Percentiles rank a stretch among this genome's conserved stretches.
Evolutionary conservation across 108 stramenopile species (phyloP).

Genomic region (Nannochloropsis oceanica): DNA sequence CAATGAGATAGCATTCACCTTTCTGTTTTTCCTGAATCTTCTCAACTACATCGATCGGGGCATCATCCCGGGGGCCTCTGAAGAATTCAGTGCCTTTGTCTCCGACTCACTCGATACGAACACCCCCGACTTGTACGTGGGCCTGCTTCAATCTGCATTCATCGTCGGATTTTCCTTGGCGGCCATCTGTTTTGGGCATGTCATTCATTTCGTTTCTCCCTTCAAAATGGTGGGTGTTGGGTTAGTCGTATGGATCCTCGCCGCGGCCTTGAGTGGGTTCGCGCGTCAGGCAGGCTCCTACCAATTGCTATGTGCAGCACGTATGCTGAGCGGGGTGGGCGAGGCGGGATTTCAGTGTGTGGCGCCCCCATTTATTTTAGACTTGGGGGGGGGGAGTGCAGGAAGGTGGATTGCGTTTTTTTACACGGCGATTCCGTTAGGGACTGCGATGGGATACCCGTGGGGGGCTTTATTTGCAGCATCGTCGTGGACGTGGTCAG

Average conservation of each 20-base stretch:
- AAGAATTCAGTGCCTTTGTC: conserved; percentile 35
- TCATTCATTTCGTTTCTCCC: conserved; percentile 22
- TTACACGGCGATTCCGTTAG: conserved; percentile 41
- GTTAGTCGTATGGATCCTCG: conserved; percentile 22
- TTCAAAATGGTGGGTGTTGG: conserved; percentile 34
- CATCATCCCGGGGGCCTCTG: conserved; percentile 37
- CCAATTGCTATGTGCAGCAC: conserved; percentile 17
- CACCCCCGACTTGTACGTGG: conserved; percentile 31
- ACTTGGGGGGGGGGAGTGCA: conserved; percentile 11
- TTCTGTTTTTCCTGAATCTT: conserved; percentile 12
- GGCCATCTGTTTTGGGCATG: conserved; percentile 22
- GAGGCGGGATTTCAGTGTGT: conserved; percentile 34
- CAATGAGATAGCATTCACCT: neutral
- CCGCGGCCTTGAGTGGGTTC: conserved; percentile 15
- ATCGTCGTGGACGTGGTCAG: conserved; percentile 17
- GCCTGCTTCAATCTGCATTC: conserved; percentile 37
- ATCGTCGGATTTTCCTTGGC: conserved; percentile 37
- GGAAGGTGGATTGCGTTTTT: conserved; percentile 39
- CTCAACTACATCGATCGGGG: conserved; percentile 30
- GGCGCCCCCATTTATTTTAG: conserved; percentile 41
- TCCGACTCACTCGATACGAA: conserved; percentile 4
- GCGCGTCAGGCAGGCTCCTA: conserved; percentile 21
- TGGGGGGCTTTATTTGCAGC: conserved; percentile 31
- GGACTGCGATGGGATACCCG: conserved; percentile 40
- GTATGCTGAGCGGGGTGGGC: conserved; percentile 38